A percentile compares a stretch with the other conserved stretches of the same genome.
phyloP scores from a whole-genome alignment of 2,329 filamentous ascomycete genomes.

The Arthrobotrys sinensis region DNA sequence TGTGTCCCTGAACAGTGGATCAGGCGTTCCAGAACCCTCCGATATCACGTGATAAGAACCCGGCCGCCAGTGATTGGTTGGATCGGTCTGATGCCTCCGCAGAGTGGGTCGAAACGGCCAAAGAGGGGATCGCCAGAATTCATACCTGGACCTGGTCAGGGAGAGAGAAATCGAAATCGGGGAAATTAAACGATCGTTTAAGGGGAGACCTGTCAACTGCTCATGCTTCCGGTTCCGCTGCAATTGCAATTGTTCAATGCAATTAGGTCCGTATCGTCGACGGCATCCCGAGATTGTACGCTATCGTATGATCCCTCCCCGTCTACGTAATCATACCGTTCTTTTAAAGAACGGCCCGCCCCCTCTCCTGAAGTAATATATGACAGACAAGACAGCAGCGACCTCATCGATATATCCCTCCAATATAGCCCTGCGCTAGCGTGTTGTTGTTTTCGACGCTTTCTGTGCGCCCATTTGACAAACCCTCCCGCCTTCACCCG shows the following conservation, averaged over 20 bases:
- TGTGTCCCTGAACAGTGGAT: constrained; percentile 27
- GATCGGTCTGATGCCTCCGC: constrained; percentile 6
- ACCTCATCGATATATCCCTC: background rate
- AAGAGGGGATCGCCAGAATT: constrained; percentile 52
- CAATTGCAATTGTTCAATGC: constrained; percentile 5
- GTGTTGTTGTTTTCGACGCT: constrained; percentile 23
- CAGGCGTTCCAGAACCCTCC: constrained; percentile 31
- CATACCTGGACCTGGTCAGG: constrained; percentile 31
- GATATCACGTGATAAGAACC: constrained; percentile 22
- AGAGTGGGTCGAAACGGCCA: constrained; percentile 28
- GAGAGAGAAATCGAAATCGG: constrained; percentile 36
- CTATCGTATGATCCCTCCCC: background rate
- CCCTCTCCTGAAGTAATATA: constrained; percentile 17
- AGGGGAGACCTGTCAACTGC: constrained; percentile 49
- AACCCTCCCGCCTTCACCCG: constrained; percentile 51
- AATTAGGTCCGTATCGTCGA: background rate
- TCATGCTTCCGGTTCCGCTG: too few species aligned
- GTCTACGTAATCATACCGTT: constrained; percentile 2
- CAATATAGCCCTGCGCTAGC: constrained; percentile 23
- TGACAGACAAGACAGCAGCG: too few species aligned
- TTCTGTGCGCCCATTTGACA: constrained; percentile 36
- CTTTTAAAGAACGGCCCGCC: background rate
- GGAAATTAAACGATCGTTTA: constrained; percentile 61
- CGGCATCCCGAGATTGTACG: background rate
- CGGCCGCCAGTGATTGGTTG: constrained; percentile 28